A percentile compares a stretch with the other conserved stretches of the same genome.
phyloP scores from a whole-genome alignment of 169 alveolate species.

The Hammondia hammondi region DNA sequence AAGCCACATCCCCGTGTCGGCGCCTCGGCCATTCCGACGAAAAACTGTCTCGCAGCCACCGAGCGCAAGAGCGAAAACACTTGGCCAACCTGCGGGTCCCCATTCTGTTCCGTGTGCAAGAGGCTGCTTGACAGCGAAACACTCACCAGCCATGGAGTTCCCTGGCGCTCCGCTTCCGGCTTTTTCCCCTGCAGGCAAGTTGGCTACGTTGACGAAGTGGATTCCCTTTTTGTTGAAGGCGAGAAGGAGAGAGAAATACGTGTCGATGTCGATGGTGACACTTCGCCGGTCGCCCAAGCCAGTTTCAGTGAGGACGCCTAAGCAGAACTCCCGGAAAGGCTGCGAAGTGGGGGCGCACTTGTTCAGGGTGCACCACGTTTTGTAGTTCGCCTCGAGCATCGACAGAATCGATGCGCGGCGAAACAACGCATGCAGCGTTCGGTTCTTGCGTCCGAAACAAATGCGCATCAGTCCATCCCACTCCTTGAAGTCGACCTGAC shows the following conservation, averaged over 20 bases:
- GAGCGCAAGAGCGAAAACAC: neutral
- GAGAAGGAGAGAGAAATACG: conserved; percentile 86
- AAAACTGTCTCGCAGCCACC: neutral
- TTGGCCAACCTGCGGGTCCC: no score
- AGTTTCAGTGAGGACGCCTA: conserved; percentile 76
- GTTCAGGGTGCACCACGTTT: conserved; percentile 87
- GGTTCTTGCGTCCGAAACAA: conserved; percentile 96
- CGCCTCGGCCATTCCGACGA: neutral
- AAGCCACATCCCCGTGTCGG: no score
- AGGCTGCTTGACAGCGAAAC: neutral
- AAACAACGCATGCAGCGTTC: conserved; percentile 95
- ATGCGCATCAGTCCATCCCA: conserved; percentile 98
- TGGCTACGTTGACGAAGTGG: conserved; percentile 80
- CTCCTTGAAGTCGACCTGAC: conserved; percentile 92
- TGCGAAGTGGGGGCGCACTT: conserved; percentile 74
- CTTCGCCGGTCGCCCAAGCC: conserved; percentile 85
- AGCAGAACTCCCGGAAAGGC: conserved; percentile 73
- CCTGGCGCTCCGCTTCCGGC: neutral
- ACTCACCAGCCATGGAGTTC: neutral
- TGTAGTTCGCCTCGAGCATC: conserved; percentile 93
- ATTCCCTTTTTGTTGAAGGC: conserved; percentile 90
- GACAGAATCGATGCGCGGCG: conserved; percentile 92
- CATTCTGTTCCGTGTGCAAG: no score
- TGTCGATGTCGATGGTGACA: conserved; percentile 87
- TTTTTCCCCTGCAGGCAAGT: neutral